Evolutionary conservation across 305 asterid genomes (phyloP), one percentile per base, ranked within the genome.

Genomic region (Fraxinus albicans): DNA sequence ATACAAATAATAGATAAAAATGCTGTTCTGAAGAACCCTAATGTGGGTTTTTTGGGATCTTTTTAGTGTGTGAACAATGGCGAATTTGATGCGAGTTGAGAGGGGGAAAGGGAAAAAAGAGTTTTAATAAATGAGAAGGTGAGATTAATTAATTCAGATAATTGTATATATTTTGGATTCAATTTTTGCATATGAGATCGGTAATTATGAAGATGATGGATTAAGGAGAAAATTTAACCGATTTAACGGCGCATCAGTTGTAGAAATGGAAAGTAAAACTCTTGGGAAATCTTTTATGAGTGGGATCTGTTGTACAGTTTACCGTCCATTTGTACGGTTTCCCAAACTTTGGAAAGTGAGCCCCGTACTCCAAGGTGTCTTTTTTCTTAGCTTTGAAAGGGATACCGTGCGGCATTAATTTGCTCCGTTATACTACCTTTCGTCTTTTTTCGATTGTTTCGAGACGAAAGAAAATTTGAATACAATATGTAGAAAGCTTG

Each of bases 21-120:
- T 5, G 75, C 21, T 27, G 40, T 31, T 31, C 38, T 69, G 63
- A 73, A 82, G 86, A 86, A 86, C 85, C 88, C 89, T 88, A 86
- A 36, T 27, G 75, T 25, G 44, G 40, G 80, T n/a, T 81, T 75
- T 50, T 69, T 3, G 8, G 79, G 82, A 60, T 13, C 38, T 9
- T 65, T 42, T 63, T 7, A 78, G 80, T 60, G 87, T 79, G 81
- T 19, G 35, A 47, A 69, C 73, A 72, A 38, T 35, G 40, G 79
- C 70, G 73, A 69, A 73, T n/a, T 47, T 8, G 73, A 63, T 35
- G 82, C 33, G 38, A 12, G 73, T 1, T 38, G 80, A 3, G 80
- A 36, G 10, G 27, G 50, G 17, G 69, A 58, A 40, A 10, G 31
- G 65, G 63, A 75, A 23, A 58, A 80, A 65, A 3, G 1, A 1